Evolutionary conservation across 305 asterid species (phyloP).

Genomic region (Rubia tinctorum): DNA sequence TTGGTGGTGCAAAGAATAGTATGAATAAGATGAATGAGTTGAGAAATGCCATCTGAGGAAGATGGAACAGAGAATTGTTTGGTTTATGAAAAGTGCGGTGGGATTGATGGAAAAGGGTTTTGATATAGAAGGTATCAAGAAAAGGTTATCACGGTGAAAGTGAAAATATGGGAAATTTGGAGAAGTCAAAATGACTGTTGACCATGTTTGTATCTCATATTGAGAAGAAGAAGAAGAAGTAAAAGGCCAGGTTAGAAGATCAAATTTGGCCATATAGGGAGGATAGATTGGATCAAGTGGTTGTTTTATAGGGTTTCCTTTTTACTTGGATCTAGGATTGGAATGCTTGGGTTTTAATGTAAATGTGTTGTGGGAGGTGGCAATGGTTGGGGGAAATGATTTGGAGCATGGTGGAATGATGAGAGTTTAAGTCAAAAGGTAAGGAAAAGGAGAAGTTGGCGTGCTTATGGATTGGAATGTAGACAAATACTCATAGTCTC

Average conservation of each 20-base stretch:
- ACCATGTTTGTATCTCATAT: not conserved
- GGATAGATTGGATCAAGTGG: not conserved
- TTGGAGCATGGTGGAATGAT: slow-evolving; percentile 29
- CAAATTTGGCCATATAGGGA: not conserved
- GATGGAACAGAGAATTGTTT: slow-evolving; percentile 14
- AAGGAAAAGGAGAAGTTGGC: slow-evolving; percentile 22
- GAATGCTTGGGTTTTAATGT: slow-evolving; percentile 12
- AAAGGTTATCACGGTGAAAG: slow-evolving; percentile 12
- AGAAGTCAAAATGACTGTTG: slow-evolving; percentile 1
- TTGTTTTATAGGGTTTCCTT: not conserved
- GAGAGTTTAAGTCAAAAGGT: slow-evolving; percentile 30
- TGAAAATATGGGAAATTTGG: not conserved
- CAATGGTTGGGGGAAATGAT: slow-evolving; percentile 33
- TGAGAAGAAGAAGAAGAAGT: slow-evolving; percentile 3
- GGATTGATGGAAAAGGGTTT: slow-evolving; percentile 17
- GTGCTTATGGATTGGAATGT: slow-evolving; percentile 29
- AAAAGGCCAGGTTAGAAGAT: slow-evolving; percentile 4
- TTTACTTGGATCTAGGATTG: not conserved
- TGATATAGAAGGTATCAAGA: slow-evolving; percentile 12
- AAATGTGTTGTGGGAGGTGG: slow-evolving; percentile 22
- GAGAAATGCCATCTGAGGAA: slow-evolving; percentile 15
- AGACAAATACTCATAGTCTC: slow-evolving; percentile 14
- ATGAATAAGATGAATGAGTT: slow-evolving; percentile 19
- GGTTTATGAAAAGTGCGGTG: slow-evolving; percentile 12
- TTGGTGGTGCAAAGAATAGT: slow-evolving; percentile 26